Conservation (phyloP, 208 protist genomes). For the Leishmania tropica region DNA sequence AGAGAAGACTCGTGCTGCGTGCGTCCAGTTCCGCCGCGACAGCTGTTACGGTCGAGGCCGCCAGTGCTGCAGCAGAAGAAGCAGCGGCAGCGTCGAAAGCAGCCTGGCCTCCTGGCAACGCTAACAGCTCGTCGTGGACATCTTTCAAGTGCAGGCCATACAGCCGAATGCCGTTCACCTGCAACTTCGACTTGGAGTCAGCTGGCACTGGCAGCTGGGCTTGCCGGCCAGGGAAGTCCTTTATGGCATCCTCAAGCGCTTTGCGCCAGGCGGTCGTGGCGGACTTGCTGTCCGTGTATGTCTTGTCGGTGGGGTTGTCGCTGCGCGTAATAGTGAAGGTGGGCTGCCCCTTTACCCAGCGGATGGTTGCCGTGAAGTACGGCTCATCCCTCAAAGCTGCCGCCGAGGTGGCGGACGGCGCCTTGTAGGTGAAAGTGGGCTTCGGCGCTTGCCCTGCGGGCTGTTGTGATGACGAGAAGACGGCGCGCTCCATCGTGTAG, state of each 20-base stretch:
- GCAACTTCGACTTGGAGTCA: slow-evolving; percentile 20
- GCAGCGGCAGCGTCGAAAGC: slow-evolving; percentile 19
- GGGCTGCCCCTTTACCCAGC: slow-evolving; percentile 19
- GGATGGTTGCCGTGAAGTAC: slow-evolving; percentile 56
- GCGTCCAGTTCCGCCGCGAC: not conserved
- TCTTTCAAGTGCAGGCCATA: slow-evolving; percentile 43
- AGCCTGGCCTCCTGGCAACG: slow-evolving; percentile 34
- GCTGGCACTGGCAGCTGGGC: not conserved
- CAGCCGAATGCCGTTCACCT: slow-evolving; percentile 34
- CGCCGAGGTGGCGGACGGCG: not conserved
- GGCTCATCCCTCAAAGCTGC: not conserved
- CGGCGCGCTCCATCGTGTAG: slow-evolving; percentile 59
- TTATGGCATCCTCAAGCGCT: slow-evolving; percentile 47
- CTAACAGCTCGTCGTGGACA: slow-evolving; percentile 34
- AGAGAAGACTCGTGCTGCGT: slow-evolving; percentile 8
- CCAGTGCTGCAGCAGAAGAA: not conserved
- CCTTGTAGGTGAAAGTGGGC: slow-evolving; percentile 16
- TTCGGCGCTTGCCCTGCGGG: not conserved
- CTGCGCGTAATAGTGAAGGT: slow-evolving; percentile 63
- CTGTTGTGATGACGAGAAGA: slow-evolving; percentile 29
- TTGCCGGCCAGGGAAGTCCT: slow-evolving; percentile 52
- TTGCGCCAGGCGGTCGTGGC: slow-evolving; percentile 48
- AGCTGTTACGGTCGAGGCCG: not conserved
- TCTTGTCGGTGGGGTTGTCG: slow-evolving; percentile 48
- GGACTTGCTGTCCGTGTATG: slow-evolving; percentile 35